phyloP scores from a whole-genome alignment of 2,329 filamentous ascomycete genomes.

The Aulographum hederae region DNA sequence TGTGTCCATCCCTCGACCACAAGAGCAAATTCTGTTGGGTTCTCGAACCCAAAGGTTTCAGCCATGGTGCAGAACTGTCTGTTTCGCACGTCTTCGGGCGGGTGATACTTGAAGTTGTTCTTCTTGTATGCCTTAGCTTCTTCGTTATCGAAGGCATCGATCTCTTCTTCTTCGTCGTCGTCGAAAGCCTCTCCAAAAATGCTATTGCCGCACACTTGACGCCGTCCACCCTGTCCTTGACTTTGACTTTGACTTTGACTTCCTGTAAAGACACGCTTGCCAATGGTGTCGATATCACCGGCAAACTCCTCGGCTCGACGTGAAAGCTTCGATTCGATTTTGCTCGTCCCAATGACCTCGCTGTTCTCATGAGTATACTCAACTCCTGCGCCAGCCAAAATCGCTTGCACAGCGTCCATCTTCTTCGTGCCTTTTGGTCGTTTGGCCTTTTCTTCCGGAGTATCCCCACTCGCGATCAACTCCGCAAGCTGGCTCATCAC shows the following conservation, averaged over 20 bases:
- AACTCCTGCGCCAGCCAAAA: conserved; percentile 72
- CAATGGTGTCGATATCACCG: conserved; percentile 30
- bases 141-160: conserved; percentile 8
- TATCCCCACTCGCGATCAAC: conserved; percentile 31
- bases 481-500: conserved; percentile 57
- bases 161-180: conserved; percentile 8
- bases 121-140: conserved; percentile 10
- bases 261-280: conserved; percentile 40
- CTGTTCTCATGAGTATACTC: conserved; percentile 94
- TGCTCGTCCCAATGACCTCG: conserved; percentile 83
- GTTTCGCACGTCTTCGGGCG: conserved; percentile 52
- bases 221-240: not conserved
- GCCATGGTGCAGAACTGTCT: conserved; percentile 91
- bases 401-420: conserved; percentile 68
- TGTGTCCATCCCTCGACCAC: conserved; percentile 84
- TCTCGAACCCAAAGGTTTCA: conserved; percentile 54
- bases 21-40: conserved; percentile 69
- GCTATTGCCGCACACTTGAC: not conserved
- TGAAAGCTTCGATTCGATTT: conserved; percentile 72
- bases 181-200: conserved; percentile 1
- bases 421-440: conserved; percentile 26
- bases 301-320: conserved; percentile 50
- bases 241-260: conserved; percentile 17
- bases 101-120: conserved; percentile 38
- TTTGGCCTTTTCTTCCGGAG: conserved; percentile 21